Evolutionary conservation across 1,284 basidiomycete genomes (phyloP), one percentile per base, ranked within the genome.

Genomic region (Ceratobasidium sp.): DNA sequence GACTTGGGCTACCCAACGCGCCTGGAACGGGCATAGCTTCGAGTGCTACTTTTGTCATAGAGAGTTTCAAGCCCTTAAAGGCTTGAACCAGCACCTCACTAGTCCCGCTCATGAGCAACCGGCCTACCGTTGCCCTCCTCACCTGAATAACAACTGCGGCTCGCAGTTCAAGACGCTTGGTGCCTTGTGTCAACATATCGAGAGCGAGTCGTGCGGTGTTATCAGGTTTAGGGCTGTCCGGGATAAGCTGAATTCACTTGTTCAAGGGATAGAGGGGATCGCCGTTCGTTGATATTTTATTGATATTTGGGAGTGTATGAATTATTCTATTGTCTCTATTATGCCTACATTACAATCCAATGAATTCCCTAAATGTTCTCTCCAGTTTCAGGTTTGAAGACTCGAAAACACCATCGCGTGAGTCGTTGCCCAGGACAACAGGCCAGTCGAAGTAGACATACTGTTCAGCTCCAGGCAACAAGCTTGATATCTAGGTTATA

Each of bases 11-110:
- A 84, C 83, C 14, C 71, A 73, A 11, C 78, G 77, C 1, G 80
- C 87, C 0, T 88, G 83, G 83, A 88, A 88, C 73, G 82, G 83
- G 0, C 6, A 26, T 4, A 81, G 76, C n/a, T 89, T 82, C 76
- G 86, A 88, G 76, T 89, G 88, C 77, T 85, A 85, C 75, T 80
- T 89, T 16, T 89, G 88, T 76, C 83, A 87, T 76, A 73, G 55
- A 9, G 73, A 59, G 1, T 86, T 83, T 62, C n/a, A 75, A 32
- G 77, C 80, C 0, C 81, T 87, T 7, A 8, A 30, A 0, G 80
- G 77, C 8, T 80, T 89, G 59, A 87, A 88, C 75, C 80, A 83
- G 73, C 88, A 89, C 75, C 82, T 89, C 46, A 79, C 78, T 62
- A 84, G 83, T 81, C 82, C 74, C 84, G 86, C 77, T 82, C 88